These are phyloP conservation scores for Pichia sp. DNA, from an alignment of 1,139 yeast genomes.

Conservation along the genomic window DNA sequence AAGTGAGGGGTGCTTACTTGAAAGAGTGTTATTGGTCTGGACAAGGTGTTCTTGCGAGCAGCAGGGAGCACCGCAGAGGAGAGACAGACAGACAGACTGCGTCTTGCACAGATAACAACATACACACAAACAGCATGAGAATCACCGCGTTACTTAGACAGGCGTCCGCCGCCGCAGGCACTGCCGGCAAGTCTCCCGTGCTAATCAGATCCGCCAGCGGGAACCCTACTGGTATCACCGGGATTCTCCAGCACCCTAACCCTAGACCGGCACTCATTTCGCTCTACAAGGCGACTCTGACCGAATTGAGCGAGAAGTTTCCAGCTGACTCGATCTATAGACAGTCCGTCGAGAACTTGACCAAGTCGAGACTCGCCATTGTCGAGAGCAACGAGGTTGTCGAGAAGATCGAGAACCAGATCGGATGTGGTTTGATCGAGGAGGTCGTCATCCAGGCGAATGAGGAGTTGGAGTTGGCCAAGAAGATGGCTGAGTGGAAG, in stretches of 20 bases:
- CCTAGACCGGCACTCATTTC: constrained; percentile 78
- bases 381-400: constrained; percentile 62
- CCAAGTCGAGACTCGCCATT: constrained; percentile 61
- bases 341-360: constrained; percentile 70
- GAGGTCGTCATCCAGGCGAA: constrained; percentile 79
- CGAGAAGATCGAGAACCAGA: constrained; percentile 65
- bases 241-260: constrained; percentile 73
- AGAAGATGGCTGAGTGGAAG: constrained; percentile 64
- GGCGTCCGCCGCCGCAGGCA: constrained; percentile 30
- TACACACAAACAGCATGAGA: constrained; percentile 35
- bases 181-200: constrained; percentile 36
- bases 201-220: constrained; percentile 65
- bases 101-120: not conserved
- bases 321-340: constrained; percentile 72
- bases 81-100: not conserved
- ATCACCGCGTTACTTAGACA: constrained; percentile 37
- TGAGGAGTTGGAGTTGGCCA: constrained; percentile 69
- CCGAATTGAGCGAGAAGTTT: constrained; percentile 51
- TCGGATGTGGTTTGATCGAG: constrained; percentile 82
- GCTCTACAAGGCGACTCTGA: constrained; percentile 66
- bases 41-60: not conserved
- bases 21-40: not conserved
- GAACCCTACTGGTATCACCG: constrained; percentile 76
- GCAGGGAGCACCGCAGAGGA: not conserved
- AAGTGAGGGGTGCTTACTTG: not conserved